Evolutionary conservation across 75 land plant species (phyloP), one percentile per base, ranked within the genome.

Genomic region (Sequoiadendron giganteum): DNA sequence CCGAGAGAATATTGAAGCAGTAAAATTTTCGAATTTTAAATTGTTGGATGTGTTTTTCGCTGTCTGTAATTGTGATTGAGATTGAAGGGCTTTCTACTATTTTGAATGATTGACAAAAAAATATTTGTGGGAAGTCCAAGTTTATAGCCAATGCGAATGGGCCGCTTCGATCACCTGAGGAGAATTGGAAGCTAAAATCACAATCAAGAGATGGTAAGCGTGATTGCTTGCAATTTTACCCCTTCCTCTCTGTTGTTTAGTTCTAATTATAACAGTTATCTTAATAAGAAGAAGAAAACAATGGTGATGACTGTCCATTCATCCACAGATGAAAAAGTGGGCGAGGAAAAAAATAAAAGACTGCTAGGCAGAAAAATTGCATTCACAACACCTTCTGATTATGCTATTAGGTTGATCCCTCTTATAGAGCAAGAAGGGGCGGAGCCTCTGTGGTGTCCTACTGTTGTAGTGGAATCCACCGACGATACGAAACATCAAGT

Each of bases 301-400:
- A 25, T 65, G 70, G n/a, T 65, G 28, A 65, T 65, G 70, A 21
- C 70, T 28, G 70, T 65, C 8, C n/a, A 65, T 25, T 65, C 70
- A 0, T 28, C 9, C 70, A 65, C 70, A 65, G 70, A 65, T 5
- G 10, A 25, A 25, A 25, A 25, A 25, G 28, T 7, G n/a, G 70
- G 70, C 1, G 70, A 65, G 30, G n/a, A 65, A 65, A 25, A 65
- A 21, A 21, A 28, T 65, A 65, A 25, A 25, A 65, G 82, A 84
- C 25, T 84, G 16, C 11, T 14, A 30, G 38, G 86, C 11, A 80
- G 85, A 52, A 58, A 73, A 39, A 86, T 94, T 15, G 93, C 92
- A 61, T 96, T 93, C 92, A 96, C 96, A 16, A 93, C 96, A 54
- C 97, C 97, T 19, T 40, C 56, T 8, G 75, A 86, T 68, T 94